These are phyloP conservation scores for Annulohypoxylon maeteangense DNA, from an alignment of 495 filamentous ascomycete genomes.

Conservation along the genomic window DNA sequence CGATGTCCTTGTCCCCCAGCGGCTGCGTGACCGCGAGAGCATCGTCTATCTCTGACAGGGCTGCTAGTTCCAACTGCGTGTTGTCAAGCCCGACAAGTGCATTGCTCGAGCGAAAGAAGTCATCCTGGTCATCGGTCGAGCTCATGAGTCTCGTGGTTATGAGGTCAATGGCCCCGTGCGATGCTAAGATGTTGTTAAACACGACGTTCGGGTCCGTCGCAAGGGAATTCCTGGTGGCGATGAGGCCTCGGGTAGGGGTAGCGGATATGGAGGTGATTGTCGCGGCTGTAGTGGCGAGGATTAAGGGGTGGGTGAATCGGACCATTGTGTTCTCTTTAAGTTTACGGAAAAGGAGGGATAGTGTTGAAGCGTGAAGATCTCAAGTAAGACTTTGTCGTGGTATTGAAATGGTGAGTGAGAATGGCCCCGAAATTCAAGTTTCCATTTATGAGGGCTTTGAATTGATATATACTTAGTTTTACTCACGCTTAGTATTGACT, in stretches of 20 bases:
- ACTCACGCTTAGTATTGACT: background rate
- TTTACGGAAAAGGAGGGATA: background rate
- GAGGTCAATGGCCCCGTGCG: background rate
- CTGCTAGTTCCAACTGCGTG: background rate
- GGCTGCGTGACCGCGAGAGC: too few species aligned
- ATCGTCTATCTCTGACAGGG: background rate
- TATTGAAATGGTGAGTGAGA: background rate
- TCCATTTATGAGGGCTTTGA: background rate
- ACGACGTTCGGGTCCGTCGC: background rate
- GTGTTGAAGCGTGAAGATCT: background rate
- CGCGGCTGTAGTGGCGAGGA: background rate
- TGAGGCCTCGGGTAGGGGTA: too few species aligned
- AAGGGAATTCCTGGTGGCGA: background rate
- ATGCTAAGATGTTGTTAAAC: background rate
- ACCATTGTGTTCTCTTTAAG: background rate
- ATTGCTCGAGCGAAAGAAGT: background rate
- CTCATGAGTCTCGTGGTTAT: background rate
- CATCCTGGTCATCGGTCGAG: background rate
- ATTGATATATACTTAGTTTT: background rate
- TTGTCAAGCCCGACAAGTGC: background rate
- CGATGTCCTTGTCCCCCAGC: background rate
- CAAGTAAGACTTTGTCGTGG: background rate
- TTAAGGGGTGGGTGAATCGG: background rate
- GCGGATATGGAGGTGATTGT: background rate
- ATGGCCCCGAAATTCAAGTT: too few species aligned